Percentiles rank a stretch among this genome's conserved stretches.
phyloP scores from a whole-genome alignment of 169 alveolate genomes.

The Besnoitia besnoiti region DNA sequence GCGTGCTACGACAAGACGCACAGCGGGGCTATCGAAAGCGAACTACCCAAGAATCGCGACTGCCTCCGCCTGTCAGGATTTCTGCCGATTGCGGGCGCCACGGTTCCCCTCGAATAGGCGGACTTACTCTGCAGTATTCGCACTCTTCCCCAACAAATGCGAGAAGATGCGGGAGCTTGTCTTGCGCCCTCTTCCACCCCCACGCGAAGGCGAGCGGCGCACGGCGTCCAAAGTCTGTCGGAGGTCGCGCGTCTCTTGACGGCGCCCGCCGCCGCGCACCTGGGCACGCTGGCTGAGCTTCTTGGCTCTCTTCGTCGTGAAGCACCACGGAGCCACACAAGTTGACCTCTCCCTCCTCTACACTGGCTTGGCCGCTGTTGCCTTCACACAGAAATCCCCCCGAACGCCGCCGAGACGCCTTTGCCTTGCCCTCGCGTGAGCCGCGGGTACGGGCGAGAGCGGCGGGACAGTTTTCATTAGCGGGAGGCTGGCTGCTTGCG shows the following conservation, averaged over 20 bases:
- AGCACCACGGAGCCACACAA: not conserved
- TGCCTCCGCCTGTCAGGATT: not conserved
- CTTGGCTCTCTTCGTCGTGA: not conserved
- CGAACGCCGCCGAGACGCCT: too few relatives aligned
- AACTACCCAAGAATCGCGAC: not conserved
- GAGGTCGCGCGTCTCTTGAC: not conserved
- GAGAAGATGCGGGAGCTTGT: not conserved
- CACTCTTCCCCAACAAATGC: conserved; percentile 33
- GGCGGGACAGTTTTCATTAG: too few relatives aligned
- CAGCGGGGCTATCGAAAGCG: not conserved
- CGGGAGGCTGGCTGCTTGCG: too few relatives aligned
- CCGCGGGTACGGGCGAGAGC: too few relatives aligned
- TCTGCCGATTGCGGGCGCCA: not conserved
- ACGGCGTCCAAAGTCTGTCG: not conserved
- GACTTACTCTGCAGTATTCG: conserved; percentile 10
- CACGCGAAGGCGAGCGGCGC: not conserved
- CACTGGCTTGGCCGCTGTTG: not conserved
- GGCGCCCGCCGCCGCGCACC: too few relatives aligned
- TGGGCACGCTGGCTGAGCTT: too few relatives aligned
- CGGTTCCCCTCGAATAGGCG: too few relatives aligned
- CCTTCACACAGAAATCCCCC: not conserved
- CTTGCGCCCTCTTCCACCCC: not conserved
- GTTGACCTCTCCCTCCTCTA: not conserved
- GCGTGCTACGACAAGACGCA: not conserved
- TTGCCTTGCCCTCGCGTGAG: too few relatives aligned